Evolutionary conservation across 192 early-diverging fungal species (phyloP).

Genomic region (Funneliformis geosporum): DNA sequence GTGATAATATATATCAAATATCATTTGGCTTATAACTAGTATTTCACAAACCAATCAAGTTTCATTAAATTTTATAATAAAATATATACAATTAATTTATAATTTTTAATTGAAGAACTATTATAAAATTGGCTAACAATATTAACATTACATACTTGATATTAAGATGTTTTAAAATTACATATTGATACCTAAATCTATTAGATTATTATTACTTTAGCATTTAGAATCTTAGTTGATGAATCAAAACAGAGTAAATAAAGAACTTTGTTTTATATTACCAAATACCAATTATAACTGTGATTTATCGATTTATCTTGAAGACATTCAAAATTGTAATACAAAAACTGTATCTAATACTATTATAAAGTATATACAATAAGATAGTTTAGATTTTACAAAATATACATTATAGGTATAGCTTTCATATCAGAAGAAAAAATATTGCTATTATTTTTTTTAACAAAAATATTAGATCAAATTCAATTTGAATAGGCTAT

Average conservation of each 20-base stretch:
- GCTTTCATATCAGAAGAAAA: too few species aligned
- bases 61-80: not conserved
- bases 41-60: not conserved
- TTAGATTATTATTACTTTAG: not conserved
- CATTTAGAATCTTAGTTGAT: not conserved
- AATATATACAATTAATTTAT: not conserved
- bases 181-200: not conserved
- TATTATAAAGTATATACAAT: not conserved
- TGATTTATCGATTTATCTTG: not conserved
- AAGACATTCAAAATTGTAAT: constrained; percentile 2
- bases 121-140: not conserved
- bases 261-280: not conserved
- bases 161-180: constrained; percentile 3
- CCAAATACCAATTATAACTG: not conserved
- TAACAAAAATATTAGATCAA: too few species aligned
- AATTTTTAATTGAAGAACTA: not conserved
- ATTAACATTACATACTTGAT: not conserved
- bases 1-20: not conserved
- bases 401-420: too few species aligned
- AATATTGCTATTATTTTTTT: too few species aligned
- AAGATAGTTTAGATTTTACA: too few species aligned
- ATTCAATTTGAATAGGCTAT: too few species aligned
- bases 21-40: not conserved
- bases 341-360: not conserved
- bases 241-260: not conserved